Conservation (phyloP, 2,329 filamentous ascomycete genomes). For the Ceratocystis diversiconidia region DNA sequence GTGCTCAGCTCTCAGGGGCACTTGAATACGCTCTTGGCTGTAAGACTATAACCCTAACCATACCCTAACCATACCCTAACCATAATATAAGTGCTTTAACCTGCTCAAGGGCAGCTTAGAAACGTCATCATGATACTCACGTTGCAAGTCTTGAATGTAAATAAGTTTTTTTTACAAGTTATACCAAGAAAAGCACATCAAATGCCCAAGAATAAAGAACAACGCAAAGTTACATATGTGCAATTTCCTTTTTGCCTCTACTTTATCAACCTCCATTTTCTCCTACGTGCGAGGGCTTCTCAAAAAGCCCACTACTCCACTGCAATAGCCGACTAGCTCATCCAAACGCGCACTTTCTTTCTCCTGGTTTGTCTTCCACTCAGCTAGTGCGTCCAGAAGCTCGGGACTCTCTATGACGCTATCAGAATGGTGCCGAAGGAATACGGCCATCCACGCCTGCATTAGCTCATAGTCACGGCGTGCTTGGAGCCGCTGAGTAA, state of each 20-base stretch:
- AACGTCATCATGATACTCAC: background rate
- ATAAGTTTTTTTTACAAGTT: background rate
- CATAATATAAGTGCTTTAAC: background rate
- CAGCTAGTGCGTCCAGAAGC: constrained; percentile 44
- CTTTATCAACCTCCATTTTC: background rate
- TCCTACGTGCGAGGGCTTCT: constrained; percentile 43
- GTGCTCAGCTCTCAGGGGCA: background rate
- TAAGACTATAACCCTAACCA: background rate
- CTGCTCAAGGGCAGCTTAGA: too few species aligned
- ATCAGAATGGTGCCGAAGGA: constrained; percentile 63
- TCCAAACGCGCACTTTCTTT: constrained; percentile 57
- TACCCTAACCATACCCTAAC: background rate
- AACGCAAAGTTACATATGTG: background rate
- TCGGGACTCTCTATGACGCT: constrained; percentile 35
- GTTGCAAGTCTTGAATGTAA: background rate
- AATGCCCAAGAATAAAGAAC: background rate
- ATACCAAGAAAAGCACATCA: background rate
- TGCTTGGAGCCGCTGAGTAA: constrained; percentile 54
- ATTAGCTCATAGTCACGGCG: constrained; percentile 82
- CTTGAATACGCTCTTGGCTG: background rate
- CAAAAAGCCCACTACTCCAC: constrained; percentile 72
- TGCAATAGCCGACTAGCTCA: constrained; percentile 71
- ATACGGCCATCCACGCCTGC: constrained; percentile 95
- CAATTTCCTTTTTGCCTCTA: background rate
- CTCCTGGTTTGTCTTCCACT: constrained; percentile 61